Evolutionary conservation across 805 yeast species (phyloP).

Genomic region (Kuraishia ogatae): DNA sequence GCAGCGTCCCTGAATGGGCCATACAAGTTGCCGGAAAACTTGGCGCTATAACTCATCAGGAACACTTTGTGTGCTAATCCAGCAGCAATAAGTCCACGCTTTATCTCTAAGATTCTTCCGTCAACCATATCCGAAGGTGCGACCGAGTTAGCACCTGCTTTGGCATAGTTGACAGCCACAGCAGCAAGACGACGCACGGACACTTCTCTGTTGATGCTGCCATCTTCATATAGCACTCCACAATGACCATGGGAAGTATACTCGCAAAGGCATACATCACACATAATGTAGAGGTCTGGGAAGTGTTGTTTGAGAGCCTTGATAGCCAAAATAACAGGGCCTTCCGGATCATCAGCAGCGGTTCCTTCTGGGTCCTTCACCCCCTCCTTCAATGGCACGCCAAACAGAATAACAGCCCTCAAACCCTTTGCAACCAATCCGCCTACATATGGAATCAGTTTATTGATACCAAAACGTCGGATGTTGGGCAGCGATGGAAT

Average conservation of each 20-base stretch:
- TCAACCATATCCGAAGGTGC: conserved; percentile 99
- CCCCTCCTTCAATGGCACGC: conserved; percentile 74
- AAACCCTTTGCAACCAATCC: conserved; percentile 74
- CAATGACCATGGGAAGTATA: conserved; percentile 98
- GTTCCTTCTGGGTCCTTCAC: conserved; percentile 78
- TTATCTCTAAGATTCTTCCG: conserved; percentile 86
- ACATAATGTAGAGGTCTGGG: conserved; percentile 80
- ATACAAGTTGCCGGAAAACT: conserved; percentile 82
- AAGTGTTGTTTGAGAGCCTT: conserved; percentile 53
- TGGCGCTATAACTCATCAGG: conserved; percentile 91
- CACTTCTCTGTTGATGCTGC: conserved; percentile 64
- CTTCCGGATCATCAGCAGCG: conserved; percentile 91
- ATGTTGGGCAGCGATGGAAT: conserved; percentile 84
- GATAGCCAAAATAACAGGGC: conserved; percentile 84
- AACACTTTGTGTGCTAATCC: conserved; percentile 81
- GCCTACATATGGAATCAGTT: conserved; percentile 61
- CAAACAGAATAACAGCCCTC: conserved; percentile 80
- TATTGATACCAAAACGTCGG: conserved; percentile 78
- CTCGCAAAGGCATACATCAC: conserved; percentile 96
- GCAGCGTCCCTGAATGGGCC: conserved; percentile 99
- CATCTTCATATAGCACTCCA: conserved; percentile 84
- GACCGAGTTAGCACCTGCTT: conserved; percentile 91
- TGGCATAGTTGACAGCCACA: conserved; percentile 91
- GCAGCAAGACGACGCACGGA: conserved; percentile 83
- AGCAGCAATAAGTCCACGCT: conserved; percentile 71